phyloP scores from a whole-genome alignment of 345 rosid genomes.

The Anastatica hierochuntica region DNA sequence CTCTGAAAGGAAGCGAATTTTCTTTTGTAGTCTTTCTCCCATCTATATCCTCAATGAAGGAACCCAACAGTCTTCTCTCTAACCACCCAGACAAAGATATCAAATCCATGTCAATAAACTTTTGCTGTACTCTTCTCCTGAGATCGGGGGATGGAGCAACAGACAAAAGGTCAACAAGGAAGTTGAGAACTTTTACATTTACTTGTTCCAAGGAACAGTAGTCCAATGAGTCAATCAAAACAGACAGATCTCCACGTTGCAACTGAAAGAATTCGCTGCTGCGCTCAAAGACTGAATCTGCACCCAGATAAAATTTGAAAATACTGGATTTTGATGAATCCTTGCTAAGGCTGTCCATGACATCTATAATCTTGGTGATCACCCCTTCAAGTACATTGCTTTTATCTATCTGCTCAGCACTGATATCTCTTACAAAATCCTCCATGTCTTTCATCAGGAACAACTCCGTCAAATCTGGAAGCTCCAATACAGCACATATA shows the following conservation, averaged over 20 bases:
- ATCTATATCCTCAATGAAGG: slow-evolving; percentile 38
- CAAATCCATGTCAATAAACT: slow-evolving; percentile 62
- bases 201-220: slow-evolving; percentile 61
- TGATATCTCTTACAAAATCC: slow-evolving; percentile 47
- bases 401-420: slow-evolving; percentile 40
- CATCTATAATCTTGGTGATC: slow-evolving; percentile 50
- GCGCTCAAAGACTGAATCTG: slow-evolving; percentile 31
- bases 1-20: slow-evolving; percentile 59
- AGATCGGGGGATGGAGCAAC: slow-evolving; percentile 49
- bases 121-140: slow-evolving; percentile 47
- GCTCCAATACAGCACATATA: slow-evolving; percentile 38
- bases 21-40: slow-evolving; percentile 45
- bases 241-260: slow-evolving; percentile 56
- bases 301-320: slow-evolving; percentile 62
- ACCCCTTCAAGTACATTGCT: slow-evolving; percentile 58
- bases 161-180: slow-evolving; percentile 68
- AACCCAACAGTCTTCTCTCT: slow-evolving; percentile 82
- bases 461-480: slow-evolving; percentile 51
- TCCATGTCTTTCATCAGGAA: slow-evolving; percentile 81
- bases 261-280: slow-evolving; percentile 39
- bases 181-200: slow-evolving; percentile 70
- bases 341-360: slow-evolving; percentile 66
- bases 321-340: slow-evolving; percentile 47
- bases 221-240: slow-evolving; percentile 63
- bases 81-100: slow-evolving; percentile 62